Base-by-base conservation (phyloP, 768 basidiomycete genomes). In the Pleurotus sapidus region DNA sequence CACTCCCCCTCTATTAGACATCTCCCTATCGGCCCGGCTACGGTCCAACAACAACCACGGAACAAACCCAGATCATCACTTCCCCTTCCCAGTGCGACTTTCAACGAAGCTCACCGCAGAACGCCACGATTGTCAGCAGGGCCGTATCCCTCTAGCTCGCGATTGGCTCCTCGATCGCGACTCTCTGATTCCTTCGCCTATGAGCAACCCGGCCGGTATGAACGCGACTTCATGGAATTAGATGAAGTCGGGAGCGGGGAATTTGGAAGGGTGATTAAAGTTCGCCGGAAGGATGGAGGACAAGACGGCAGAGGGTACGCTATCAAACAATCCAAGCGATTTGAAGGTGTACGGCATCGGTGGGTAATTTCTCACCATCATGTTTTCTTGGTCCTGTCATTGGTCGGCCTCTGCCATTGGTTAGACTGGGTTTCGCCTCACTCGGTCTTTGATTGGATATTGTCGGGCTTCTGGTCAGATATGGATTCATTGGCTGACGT, bases 191-290 rank as follows among this genome's bases (percentile, higher is more conserved):
- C 74, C 30, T 73, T 74, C 55, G 67, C 70, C 50, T 79, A 84
- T 48, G 81, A 82, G 55, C 78, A 80, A 55, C 72, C 78, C 7
- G 85, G 88, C 17, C 81, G 82, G 49, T 94, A 96, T 59, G 89
- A 91, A 66, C 84, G 81, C 59, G 86, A 92, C 45, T 98, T 95
- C 67, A 76, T 84, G 7, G 84, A 91, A 64, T 74, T 93, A 42
- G 89, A 90, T 57, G 84, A 87, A 64, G 77, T 98, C 9, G 96
- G 96, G 4, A 88, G 87, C 51, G 96, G 96, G 12, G 93, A 93
- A 67, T 98, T 98, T 71, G 95, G 95, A 23, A 89, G 89, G 65
- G 96, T 94, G 17, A 89, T 93, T 74, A 92, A 90, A 72, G 92
- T 88, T 42, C 25, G 48, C 43, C 82, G 81, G 56, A 92, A 93